These are phyloP conservation scores for Chlorella sp. DNA, from an alignment of 139 green algal species.

Conservation along the genomic window DNA sequence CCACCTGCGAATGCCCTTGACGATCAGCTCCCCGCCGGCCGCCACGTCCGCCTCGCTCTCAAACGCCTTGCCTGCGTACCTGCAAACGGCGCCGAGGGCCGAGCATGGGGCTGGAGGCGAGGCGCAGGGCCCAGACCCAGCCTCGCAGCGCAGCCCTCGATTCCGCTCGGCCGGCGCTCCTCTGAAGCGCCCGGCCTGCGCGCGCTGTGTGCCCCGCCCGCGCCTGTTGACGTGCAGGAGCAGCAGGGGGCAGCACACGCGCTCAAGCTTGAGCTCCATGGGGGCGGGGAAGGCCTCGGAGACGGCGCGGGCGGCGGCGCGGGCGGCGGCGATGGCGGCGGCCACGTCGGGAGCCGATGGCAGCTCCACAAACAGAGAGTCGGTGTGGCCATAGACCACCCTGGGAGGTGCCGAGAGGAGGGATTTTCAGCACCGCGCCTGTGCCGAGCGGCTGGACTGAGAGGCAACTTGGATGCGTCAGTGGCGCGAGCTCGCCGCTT, in stretches of 20 bases:
- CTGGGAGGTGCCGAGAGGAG: too few species aligned
- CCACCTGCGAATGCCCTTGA: conserved; percentile 75
- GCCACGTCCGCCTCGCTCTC: conserved; percentile 53
- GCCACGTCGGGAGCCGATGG: conserved; percentile 16
- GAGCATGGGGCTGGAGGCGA: not conserved
- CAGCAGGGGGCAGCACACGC: conserved; percentile 65
- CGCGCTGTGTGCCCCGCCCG: too few species aligned
- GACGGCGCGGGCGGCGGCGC: conserved; percentile 38
- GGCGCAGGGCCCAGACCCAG: too few species aligned
- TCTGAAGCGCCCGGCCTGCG: too few species aligned
- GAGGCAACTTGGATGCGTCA: too few species aligned
- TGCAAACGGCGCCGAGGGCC: conserved; percentile 10
- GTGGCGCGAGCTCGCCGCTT: too few species aligned
- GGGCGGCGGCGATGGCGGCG: conserved; percentile 30
- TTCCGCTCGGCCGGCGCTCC: too few species aligned
- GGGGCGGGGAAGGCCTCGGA: conserved; percentile 47
- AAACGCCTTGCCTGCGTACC: conserved; percentile 64
- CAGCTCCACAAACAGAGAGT: conserved; percentile 70
- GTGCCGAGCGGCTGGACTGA: too few species aligned
- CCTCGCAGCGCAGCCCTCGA: too few species aligned
- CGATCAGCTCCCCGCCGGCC: conserved; percentile 41
- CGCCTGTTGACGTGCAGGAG: conserved; percentile 84
- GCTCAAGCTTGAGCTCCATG: conserved; percentile 78
- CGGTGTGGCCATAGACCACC: conserved; percentile 82
- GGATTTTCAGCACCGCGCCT: too few species aligned